Percentiles rank a stretch among this genome's conserved stretches.
phyloP scores from a whole-genome alignment of 2,329 filamentous ascomycete species.

The Teratosphaeria epicoccoides region DNA sequence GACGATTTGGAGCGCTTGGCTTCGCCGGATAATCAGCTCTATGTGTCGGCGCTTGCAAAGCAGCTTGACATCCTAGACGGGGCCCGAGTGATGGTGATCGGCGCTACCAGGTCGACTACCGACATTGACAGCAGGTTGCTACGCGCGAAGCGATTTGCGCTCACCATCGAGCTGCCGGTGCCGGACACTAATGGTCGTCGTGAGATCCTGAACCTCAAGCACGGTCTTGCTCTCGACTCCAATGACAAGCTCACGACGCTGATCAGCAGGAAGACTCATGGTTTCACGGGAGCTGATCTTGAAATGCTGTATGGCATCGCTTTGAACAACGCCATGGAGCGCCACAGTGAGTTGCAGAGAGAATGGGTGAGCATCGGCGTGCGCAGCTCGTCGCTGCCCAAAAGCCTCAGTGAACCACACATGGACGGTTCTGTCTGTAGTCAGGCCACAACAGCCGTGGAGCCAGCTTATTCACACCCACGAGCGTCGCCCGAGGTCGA shows the following conservation, averaged over 20 bases:
- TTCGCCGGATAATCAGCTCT: conserved; percentile 42
- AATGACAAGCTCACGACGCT: conserved; percentile 38
- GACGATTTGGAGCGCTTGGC: conserved; percentile 66
- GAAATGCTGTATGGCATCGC: conserved; percentile 51
- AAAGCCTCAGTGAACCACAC: neutral
- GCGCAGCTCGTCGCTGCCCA: neutral
- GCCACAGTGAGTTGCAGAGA: conserved; percentile 22
- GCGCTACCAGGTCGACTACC: conserved; percentile 57
- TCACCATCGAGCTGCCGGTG: conserved; percentile 63
- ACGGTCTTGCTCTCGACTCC: conserved; percentile 37
- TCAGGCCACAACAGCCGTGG: conserved; percentile 6
- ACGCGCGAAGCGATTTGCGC: conserved; percentile 54
- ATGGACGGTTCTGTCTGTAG: conserved; percentile 4
- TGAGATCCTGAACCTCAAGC: conserved; percentile 57
- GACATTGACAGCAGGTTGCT: conserved; percentile 58
- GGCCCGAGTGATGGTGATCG: conserved; percentile 59
- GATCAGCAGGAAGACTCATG: conserved; percentile 69
- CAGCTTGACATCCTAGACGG: conserved; percentile 47
- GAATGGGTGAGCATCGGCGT: conserved; percentile 11
- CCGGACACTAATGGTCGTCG: conserved; percentile 61
- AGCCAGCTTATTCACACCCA: neutral
- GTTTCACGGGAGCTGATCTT: conserved; percentile 73
- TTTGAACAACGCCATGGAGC: conserved; percentile 27
- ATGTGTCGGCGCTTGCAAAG: conserved; percentile 32
- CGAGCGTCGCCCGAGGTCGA: neutral